Evolutionary conservation across 306 rosid genomes (phyloP).

Genomic region (Arachis hypogaea): DNA sequence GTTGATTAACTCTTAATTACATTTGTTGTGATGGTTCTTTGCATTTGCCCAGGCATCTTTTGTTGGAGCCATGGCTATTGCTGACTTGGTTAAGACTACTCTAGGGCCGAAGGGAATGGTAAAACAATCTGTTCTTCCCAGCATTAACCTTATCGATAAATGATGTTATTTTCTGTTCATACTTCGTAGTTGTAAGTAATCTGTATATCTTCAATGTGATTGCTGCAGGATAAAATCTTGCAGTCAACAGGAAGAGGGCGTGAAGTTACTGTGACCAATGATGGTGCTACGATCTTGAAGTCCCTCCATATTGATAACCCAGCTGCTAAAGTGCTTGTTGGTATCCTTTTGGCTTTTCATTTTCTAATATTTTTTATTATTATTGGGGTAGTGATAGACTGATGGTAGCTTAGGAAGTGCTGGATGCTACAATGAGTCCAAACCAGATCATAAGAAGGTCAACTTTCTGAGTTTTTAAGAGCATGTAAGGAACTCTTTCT

Average conservation of each 20-base stretch:
- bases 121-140: slow-evolving; percentile 12
- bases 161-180: slow-evolving; percentile 5
- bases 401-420: neutral
- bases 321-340: slow-evolving; percentile 98
- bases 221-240: slow-evolving; percentile 84
- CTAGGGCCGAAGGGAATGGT: slow-evolving; percentile 99
- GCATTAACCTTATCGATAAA: neutral
- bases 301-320: slow-evolving; percentile 97
- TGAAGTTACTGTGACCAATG: slow-evolving; percentile 85
- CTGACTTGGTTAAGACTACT: slow-evolving; percentile 96
- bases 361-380: neutral
- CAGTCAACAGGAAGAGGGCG: slow-evolving; percentile 97
- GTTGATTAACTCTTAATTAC: slow-evolving; percentile 7
- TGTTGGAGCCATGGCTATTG: slow-evolving; percentile 94
- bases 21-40: slow-evolving; percentile 23
- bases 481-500: neutral
- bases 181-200: neutral
- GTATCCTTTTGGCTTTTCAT: slow-evolving; percentile 66
- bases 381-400: neutral
- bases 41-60: slow-evolving; percentile 71
- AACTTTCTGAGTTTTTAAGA: slow-evolving; percentile 4
- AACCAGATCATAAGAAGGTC: neutral
- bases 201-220: slow-evolving; percentile 21
- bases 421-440: neutral
- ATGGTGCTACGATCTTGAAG: slow-evolving; percentile 96